These are phyloP conservation scores for Monosporascus cannonballus DNA, from an alignment of 2,329 filamentous ascomycete species.

Conservation along the genomic window DNA sequence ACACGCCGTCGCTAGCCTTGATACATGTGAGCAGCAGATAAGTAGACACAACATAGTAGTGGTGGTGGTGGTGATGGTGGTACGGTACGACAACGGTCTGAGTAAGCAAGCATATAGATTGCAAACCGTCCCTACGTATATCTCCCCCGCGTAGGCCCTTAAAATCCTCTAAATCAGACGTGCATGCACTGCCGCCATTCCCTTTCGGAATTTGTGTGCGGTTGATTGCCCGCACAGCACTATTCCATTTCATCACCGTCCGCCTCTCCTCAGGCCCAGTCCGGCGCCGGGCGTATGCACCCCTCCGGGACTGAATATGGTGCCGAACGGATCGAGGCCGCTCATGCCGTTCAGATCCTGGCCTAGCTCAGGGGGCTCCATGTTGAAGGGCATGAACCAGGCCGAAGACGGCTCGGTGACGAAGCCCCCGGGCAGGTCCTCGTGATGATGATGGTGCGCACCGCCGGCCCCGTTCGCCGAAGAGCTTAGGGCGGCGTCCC, in stretches of 20 bases:
- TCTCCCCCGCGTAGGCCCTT: no score
- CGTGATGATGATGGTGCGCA: slow-evolving; percentile 8
- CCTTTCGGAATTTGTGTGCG: no score
- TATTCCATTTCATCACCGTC: slow-evolving; percentile 11
- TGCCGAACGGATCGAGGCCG: slow-evolving; percentile 42
- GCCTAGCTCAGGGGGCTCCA: slow-evolving; percentile 64
- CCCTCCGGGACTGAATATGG: slow-evolving; percentile 38
- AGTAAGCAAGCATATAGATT: no score
- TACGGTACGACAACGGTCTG: neutral
- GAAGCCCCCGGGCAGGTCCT: slow-evolving; percentile 19
- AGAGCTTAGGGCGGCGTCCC: slow-evolving; percentile 28
- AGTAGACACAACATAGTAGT: neutral
- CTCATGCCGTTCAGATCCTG: slow-evolving; percentile 40
- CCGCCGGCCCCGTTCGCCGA: slow-evolving; percentile 16
- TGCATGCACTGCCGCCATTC: neutral
- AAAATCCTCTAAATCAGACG: neutral
- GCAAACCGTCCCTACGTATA: no score
- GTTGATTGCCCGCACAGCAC: neutral
- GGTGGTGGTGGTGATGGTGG: neutral
- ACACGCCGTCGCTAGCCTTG: neutral
- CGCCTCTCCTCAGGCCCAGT: slow-evolving; percentile 20
- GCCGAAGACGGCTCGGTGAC: slow-evolving; percentile 52
- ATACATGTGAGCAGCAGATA: neutral
- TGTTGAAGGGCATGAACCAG: slow-evolving; percentile 92
- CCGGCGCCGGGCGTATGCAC: slow-evolving; percentile 28